Evolutionary conservation across 306 rosid genomes (phyloP).

Genomic region (Heteromeles arbutifolia): DNA sequence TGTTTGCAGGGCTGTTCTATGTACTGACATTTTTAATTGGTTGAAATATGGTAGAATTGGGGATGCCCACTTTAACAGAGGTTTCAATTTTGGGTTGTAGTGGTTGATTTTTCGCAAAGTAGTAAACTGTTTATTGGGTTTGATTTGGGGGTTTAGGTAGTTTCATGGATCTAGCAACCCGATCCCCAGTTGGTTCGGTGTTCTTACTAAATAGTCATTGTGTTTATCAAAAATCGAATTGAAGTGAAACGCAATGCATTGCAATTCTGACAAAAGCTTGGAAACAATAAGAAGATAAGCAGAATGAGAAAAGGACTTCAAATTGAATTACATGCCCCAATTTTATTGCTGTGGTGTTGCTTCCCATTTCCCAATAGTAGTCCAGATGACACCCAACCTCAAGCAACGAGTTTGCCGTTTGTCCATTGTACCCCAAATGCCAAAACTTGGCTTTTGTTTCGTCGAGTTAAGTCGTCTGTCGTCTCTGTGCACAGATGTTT

Average conservation of each 20-base stretch:
- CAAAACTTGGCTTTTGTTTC: background rate
- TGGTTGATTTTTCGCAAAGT: background rate
- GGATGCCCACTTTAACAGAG: background rate
- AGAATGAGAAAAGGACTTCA: no score
- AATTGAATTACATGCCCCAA: no score
- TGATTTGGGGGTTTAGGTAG: background rate
- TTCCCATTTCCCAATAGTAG: background rate
- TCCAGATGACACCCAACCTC: background rate
- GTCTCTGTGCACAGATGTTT: no score
- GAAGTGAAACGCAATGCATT: background rate
- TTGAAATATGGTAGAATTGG: background rate
- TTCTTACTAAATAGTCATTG: background rate
- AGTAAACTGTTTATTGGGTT: background rate
- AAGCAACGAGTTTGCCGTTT: background rate
- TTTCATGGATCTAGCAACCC: background rate
- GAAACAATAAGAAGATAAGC: no score
- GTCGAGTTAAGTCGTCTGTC: no score
- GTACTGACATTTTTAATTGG: background rate
- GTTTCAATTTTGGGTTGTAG: background rate
- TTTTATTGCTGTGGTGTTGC: background rate
- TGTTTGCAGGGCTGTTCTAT: background rate
- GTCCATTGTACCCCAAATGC: no score
- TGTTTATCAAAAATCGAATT: background rate
- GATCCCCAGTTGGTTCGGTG: background rate
- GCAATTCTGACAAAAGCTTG: background rate